phyloP scores from a whole-genome alignment of 345 rosid species.

The Heritiera littoralis region DNA sequence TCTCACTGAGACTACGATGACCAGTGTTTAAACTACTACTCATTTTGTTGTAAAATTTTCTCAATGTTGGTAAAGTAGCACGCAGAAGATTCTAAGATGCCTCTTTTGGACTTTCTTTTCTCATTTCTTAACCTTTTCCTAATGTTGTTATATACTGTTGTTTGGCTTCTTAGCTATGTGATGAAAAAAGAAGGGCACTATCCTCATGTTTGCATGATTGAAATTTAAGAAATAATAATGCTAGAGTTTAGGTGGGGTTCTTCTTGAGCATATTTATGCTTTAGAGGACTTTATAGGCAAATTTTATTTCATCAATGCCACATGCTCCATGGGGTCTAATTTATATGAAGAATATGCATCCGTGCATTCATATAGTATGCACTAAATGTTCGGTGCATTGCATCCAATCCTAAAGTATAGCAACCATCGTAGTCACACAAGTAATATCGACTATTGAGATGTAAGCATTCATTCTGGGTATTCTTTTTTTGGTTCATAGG shows the following conservation, averaged over 20 bases:
- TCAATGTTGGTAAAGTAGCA: slow-evolving; percentile 46
- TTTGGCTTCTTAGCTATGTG: slow-evolving; percentile 25
- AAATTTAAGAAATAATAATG: slow-evolving; percentile 28
- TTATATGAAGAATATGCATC: slow-evolving; percentile 3
- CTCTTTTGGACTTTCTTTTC: slow-evolving; percentile 37
- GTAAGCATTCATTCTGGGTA: too few species aligned
- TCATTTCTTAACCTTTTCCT: slow-evolving; percentile 22
- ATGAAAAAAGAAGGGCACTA: slow-evolving; percentile 18
- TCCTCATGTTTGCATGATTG: slow-evolving; percentile 65
- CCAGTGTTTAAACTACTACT: neutral
- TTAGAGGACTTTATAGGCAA: slow-evolving; percentile 10
- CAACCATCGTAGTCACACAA: neutral
- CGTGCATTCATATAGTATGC: slow-evolving; percentile 14
- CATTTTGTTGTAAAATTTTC: slow-evolving; percentile 18
- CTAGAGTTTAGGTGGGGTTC: slow-evolving; percentile 32
- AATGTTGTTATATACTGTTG: neutral
- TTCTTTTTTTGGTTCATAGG: neutral
- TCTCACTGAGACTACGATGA: slow-evolving; percentile 19
- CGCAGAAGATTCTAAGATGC: slow-evolving; percentile 45
- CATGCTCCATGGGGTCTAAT: slow-evolving; percentile 21
- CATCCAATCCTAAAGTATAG: neutral
- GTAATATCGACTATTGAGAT: neutral
- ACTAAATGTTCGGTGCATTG: neutral
- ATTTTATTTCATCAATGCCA: neutral
- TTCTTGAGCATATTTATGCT: slow-evolving; percentile 21